Conservation (phyloP, 2,329 filamentous ascomycete genomes). For the Xylariaceae sp. region DNA sequence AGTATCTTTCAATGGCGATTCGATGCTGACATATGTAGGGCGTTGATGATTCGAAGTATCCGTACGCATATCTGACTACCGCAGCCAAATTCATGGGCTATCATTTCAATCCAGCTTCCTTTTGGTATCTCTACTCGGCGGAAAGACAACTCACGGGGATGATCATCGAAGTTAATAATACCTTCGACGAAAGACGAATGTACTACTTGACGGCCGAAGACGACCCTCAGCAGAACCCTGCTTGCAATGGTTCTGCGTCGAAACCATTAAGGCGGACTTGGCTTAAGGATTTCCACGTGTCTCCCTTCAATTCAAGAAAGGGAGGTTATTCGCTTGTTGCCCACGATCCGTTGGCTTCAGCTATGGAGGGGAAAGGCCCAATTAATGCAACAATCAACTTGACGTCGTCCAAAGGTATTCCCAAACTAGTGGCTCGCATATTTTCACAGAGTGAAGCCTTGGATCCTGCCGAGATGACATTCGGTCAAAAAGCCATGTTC, state of each 20-base stretch:
- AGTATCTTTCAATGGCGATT: neutral
- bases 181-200: slow-evolving; percentile 66
- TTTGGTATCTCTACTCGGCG: slow-evolving; percentile 71
- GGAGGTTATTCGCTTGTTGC: slow-evolving; percentile 49
- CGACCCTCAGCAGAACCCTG: slow-evolving; percentile 4
- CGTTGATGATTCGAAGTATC: slow-evolving; percentile 55
- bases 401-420: slow-evolving; percentile 52
- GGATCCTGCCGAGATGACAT: slow-evolving; percentile 44
- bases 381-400: slow-evolving; percentile 60
- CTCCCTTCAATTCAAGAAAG: slow-evolving; percentile 64
- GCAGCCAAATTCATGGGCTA: slow-evolving; percentile 66
- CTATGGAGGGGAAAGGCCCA: slow-evolving; percentile 32
- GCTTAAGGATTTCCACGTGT: slow-evolving; percentile 73
- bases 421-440: slow-evolving; percentile 59
- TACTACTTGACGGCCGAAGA: slow-evolving; percentile 49
- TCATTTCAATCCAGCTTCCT: slow-evolving; percentile 71
- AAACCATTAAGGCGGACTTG: slow-evolving; percentile 46
- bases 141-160: slow-evolving; percentile 56
- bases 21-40: slow-evolving; percentile 36
- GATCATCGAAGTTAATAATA: slow-evolving; percentile 73
- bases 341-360: slow-evolving; percentile 41
- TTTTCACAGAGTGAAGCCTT: slow-evolving; percentile 47
- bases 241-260: neutral
- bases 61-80: slow-evolving; percentile 67
- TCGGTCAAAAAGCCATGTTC: slow-evolving; percentile 40